These are phyloP conservation scores for Metschnikowia lochheadii DNA, from an alignment of 805 yeast species.

Conservation along the genomic window DNA sequence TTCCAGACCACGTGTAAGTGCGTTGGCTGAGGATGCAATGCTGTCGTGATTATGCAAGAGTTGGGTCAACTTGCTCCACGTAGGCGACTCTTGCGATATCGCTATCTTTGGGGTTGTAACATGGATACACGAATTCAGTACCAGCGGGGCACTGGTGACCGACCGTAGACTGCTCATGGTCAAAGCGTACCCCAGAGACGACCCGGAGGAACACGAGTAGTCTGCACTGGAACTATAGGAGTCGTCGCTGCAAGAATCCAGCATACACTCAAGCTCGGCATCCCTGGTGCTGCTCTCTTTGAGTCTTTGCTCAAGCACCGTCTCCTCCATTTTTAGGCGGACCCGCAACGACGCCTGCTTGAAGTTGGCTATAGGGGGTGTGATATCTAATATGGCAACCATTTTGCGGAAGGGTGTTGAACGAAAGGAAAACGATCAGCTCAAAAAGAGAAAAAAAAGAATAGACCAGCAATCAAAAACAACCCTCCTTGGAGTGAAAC, in stretches of 20 bases:
- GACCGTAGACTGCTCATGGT: neutral
- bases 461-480: neutral
- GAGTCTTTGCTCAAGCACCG: neutral
- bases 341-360: neutral
- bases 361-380: neutral
- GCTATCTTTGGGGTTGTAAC: neutral
- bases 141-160: neutral
- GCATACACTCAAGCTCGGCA: conserved; percentile 1
- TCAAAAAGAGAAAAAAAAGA: no score
- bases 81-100: neutral
- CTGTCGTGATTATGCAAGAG: neutral
- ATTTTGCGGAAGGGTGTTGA: neutral
- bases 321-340: conserved; percentile 2
- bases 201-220: conserved; percentile 1
- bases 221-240: conserved; percentile 3
- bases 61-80: conserved; percentile 2
- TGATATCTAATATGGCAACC: neutral
- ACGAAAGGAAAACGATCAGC: neutral
- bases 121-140: neutral
- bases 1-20: neutral
- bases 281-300: neutral
- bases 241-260: conserved; percentile 4
- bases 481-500: neutral
- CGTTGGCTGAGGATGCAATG: neutral
- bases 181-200: neutral